Evolutionary conservation across 805 yeast species (phyloP), one percentile per base, ranked within the genome.

Genomic region (Grigorovia jiainica): DNA sequence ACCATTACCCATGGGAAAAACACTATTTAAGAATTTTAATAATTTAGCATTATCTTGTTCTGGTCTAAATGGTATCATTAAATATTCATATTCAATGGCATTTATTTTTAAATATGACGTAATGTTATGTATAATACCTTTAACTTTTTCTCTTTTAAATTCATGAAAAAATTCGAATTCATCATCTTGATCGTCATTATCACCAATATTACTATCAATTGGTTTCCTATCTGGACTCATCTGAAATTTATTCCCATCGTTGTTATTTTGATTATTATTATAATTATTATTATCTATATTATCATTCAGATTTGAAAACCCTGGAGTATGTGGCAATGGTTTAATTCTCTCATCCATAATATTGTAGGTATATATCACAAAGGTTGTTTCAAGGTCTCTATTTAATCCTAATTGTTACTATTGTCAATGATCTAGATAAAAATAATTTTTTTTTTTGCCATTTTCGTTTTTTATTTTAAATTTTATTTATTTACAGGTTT

Each of bases 11-110:
- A 67, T 54, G 2, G 83, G 83, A 45, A 83, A 78, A 2, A 85
- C 65, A 4, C 63, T 61, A 38, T 72, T 71, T 19, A 87, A 58
- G 40, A 85, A 77, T 19, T 60, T 56, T 39, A 79, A 72, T 21
- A 87, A 66, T 37, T 74, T 77, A 34, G 67, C 63, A 53, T 82
- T 87, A 39, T 75, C 73, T 42, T 76, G 73, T 46, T 77, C 76
- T 1, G 89, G 82, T 41, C 95, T 64, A 63, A 81, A 85, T 0
- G 95, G 92, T 30, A 87, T 68, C 50, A 87, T 68, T 1, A 87
- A 59, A 42, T 79, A 79, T 6, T 94, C 94, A 0, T 85, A 74
- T 51, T 79, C 76, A 1, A 83, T 65, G 21, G 89, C 92, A 43
- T 78, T 70, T 8, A 66, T 65, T 55, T 87, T 87, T 47, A 87